phyloP scores from a whole-genome alignment of 2,329 filamentous ascomycete species.

The Hortaea sp. region DNA sequence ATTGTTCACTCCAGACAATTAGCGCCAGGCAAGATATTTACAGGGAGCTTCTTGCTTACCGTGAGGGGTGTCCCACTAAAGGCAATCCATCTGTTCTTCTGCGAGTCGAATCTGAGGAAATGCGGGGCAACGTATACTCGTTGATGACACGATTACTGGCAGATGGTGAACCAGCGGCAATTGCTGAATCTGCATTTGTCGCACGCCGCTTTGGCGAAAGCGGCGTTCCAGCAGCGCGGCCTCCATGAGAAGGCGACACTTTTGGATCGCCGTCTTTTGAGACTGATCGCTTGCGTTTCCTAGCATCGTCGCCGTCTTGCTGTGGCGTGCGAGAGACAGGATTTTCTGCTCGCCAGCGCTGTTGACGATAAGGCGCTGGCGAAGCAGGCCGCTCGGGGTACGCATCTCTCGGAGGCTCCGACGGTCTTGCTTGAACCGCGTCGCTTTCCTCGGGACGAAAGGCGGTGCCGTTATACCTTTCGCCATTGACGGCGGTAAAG shows the following conservation, averaged over 20 bases:
- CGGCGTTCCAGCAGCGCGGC: too few species aligned
- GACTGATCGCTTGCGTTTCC: constrained; percentile 18
- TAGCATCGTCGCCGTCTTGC: not conserved
- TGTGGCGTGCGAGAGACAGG: constrained; percentile 1
- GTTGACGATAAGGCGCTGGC: not conserved
- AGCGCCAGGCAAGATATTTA: not conserved
- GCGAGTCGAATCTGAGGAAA: too few species aligned
- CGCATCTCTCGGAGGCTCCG: not conserved
- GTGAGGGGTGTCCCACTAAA: not conserved
- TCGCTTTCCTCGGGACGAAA: constrained; percentile 9
- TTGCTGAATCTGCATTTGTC: not conserved
- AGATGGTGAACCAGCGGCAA: too few species aligned
- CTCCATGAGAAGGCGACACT: not conserved
- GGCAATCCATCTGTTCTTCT: too few species aligned
- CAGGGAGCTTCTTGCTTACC: not conserved
- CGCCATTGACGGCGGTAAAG: constrained; percentile 26
- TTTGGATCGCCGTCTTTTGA: constrained; percentile 3
- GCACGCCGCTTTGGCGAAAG: constrained; percentile 14
- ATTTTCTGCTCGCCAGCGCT: constrained; percentile 15
- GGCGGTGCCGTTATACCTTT: constrained; percentile 8
- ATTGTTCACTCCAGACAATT: constrained; percentile 6
- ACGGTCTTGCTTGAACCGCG: not conserved
- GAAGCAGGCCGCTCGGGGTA: not conserved
- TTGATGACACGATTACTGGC: too few species aligned
- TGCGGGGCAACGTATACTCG: too few species aligned